phyloP scores from a whole-genome alignment of 192 early-diverging fungal species.

The Dissophora ornata region DNA sequence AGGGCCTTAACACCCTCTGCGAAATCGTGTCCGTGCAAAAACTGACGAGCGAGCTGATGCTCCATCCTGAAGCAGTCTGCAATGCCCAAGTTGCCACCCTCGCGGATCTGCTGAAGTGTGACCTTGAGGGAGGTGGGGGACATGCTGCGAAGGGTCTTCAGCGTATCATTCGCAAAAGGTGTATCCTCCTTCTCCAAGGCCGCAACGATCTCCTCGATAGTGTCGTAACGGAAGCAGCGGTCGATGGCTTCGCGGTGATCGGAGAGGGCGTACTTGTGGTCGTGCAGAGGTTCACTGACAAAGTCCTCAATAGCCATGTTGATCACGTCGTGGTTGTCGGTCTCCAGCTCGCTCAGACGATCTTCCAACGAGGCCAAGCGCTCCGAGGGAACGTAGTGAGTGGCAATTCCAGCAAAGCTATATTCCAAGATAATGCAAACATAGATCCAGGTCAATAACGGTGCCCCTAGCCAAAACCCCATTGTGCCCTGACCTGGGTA shows the following conservation, averaged over 20 bases:
- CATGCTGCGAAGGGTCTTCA: constrained; percentile 69
- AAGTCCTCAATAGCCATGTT: constrained; percentile 94
- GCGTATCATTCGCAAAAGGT: constrained; percentile 77
- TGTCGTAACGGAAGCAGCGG: constrained; percentile 85
- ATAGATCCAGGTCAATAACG: constrained; percentile 1
- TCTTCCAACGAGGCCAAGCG: constrained; percentile 83
- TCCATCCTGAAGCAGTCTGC: constrained; percentile 89
- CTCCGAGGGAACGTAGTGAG: constrained; percentile 93
- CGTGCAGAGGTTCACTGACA: constrained; percentile 67
- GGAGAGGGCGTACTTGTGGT: constrained; percentile 57
- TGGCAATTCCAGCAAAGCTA: constrained; percentile 91
- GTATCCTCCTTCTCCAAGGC: constrained; percentile 81
- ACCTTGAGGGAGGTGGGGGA: constrained; percentile 93
- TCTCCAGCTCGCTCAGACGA: constrained; percentile 83
- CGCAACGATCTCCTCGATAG: constrained; percentile 84
- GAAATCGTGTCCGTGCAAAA: constrained; percentile 85
- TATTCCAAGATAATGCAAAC: constrained; percentile 6
- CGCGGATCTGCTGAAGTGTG: constrained; percentile 84
- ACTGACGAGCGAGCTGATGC: constrained; percentile 81
- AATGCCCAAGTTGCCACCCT: constrained; percentile 75
- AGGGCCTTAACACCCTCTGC: constrained; percentile 86
- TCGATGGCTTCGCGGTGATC: constrained; percentile 78
- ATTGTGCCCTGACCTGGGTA: no score
- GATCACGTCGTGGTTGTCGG: constrained; percentile 79
- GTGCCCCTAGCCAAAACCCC: no score